Conservation (phyloP, 2,329 filamentous ascomycete species). For the Fusarium sp. region DNA sequence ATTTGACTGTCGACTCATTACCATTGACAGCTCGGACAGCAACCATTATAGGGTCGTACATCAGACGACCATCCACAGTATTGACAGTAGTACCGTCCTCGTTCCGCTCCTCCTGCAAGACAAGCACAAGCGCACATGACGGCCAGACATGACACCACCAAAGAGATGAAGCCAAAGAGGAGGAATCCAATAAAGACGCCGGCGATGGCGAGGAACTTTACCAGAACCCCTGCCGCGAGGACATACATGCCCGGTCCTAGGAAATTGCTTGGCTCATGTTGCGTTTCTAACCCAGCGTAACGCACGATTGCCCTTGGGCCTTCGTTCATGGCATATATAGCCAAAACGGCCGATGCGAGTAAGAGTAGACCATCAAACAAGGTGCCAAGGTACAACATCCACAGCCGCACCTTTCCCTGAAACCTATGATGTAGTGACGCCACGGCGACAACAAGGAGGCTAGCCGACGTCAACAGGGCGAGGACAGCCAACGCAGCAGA, state of each 20-base stretch:
- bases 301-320: slow-evolving; percentile 16
- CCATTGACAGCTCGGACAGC: background rate
- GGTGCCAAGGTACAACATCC: slow-evolving; percentile 23
- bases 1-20: background rate
- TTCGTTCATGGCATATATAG: slow-evolving; percentile 23
- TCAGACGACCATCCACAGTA: slow-evolving; percentile 11
- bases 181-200: slow-evolving; percentile 28
- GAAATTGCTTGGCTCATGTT: background rate
- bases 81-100: background rate
- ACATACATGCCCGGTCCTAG: slow-evolving; percentile 30
- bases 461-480: slow-evolving; percentile 19
- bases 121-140: slow-evolving; percentile 29
- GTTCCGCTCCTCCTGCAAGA: slow-evolving; percentile 10
- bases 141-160: slow-evolving; percentile 14
- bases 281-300: background rate
- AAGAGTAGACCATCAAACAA: slow-evolving; percentile 24
- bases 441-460: slow-evolving; percentile 8
- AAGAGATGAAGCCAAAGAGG: slow-evolving; percentile 19
- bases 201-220: slow-evolving; percentile 30
- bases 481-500: slow-evolving; percentile 28
- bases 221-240: slow-evolving; percentile 22
- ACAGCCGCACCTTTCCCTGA: slow-evolving; percentile 9
- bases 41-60: background rate
- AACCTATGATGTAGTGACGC: slow-evolving; percentile 5
- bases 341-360: slow-evolving; percentile 11